A percentile compares a stretch with the other conserved stretches of the same genome.
These are phyloP conservation scores for Lyophyllum semitale DNA, from an alignment of 768 basidiomycete genomes.

Conservation along the genomic window DNA sequence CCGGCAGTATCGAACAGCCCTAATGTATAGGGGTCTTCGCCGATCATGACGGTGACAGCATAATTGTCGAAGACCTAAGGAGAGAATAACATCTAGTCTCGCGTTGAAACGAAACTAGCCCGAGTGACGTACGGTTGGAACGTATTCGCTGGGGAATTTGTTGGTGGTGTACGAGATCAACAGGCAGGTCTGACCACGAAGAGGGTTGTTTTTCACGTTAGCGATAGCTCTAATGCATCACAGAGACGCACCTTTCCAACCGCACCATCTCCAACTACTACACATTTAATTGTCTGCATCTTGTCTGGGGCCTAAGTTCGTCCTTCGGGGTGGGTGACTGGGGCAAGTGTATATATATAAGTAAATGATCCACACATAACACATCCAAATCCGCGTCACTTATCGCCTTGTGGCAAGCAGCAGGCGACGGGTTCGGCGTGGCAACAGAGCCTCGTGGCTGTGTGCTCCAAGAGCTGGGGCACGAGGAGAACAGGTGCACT, in stretches of 20 bases:
- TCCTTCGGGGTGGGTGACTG: conserved; percentile 16
- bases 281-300: conserved; percentile 98
- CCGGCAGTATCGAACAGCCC: conserved; percentile 99
- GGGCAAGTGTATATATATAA: conserved; percentile 20
- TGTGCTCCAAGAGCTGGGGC: conserved; percentile 18
- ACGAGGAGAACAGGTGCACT: conserved; percentile 11
- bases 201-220: conserved; percentile 8
- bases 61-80: conserved; percentile 92
- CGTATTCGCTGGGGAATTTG: conserved; percentile 99
- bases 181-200: conserved; percentile 78
- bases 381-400: conserved; percentile 13
- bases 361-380: conserved; percentile 15
- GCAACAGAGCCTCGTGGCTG: conserved; percentile 45
- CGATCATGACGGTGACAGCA: conserved; percentile 99
- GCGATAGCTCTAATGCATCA: not conserved
- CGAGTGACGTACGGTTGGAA: conserved; percentile 81
- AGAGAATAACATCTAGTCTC: conserved; percentile 17
- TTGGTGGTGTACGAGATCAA: conserved; percentile 97
- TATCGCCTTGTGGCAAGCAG: conserved; percentile 29
- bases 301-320: conserved; percentile 22
- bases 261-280: conserved; percentile 97
- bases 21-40: conserved; percentile 97
- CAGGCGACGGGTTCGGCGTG: conserved; percentile 32
- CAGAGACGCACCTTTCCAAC: conserved; percentile 84
- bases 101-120: conserved; percentile 22